Base-by-base conservation (phyloP, 768 basidiomycete genomes). In the Crepidotus variabilis region DNA sequence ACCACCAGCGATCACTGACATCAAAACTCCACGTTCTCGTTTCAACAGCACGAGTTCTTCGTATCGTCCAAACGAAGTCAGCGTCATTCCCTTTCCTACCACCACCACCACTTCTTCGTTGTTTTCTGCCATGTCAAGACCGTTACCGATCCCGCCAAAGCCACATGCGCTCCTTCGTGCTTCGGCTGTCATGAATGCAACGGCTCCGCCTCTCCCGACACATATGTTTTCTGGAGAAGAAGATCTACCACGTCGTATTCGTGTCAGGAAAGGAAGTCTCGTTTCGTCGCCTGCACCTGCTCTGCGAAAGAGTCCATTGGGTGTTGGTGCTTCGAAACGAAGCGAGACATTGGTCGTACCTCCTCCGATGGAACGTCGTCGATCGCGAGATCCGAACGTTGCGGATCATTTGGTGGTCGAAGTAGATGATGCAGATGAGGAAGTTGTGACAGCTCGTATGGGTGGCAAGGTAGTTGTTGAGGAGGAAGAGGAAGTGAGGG, bases 1-100 rank as follows among this genome's bases (percentile, higher is more conserved):
- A 43, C 51, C 9, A n/a, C 28, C 28, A 28, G 28, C 4, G 52
- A 24, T n/a, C 45, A 54, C 21, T 28, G 20, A 22, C 47, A 14
- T 21, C 20, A 49, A 21, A 49, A 49, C 21, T 14, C 47, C 47
- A 49, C 24, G 20, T 49, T 49, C 21, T 49, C 47, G 47, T 28
- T 21, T 22, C 20, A 21, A 4, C 20, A 21, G 47, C 53, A 43
- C 36, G 13, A 35, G 39, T 11, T 43, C 39, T 20, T 43, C 39
- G 18, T 43, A 43, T 33, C 28, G 22, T 23, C 22, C 51, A 20
- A 16, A 43, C 22, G 49, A 57, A 14, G 57, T 48, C 36, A 58
- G 50, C 46, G 32, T 57, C 54, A 56, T 58, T 49, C 60, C 60
- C 1, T 61, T 61, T 51, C 60, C 60, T 32, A 55, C 50, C 33